Evolutionary conservation across 2,329 filamentous ascomycete genomes (phyloP).

Genomic region (Colletotrichum somersetense): DNA sequence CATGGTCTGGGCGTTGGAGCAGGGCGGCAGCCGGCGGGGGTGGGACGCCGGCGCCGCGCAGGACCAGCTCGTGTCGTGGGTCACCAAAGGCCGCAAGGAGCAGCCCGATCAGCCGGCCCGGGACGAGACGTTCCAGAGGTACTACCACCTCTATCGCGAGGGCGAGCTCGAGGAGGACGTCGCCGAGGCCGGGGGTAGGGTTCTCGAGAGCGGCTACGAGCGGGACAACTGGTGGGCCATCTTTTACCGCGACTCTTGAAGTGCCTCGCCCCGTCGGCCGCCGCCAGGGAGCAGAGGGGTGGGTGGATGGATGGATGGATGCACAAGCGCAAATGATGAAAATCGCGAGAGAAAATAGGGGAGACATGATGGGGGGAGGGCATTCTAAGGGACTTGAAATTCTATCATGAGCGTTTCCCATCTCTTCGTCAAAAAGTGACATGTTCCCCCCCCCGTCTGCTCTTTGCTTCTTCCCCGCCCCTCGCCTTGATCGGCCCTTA

Average conservation of each 20-base stretch:
- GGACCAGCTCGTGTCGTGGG: constrained; percentile 97
- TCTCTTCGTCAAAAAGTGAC: constrained; percentile 33
- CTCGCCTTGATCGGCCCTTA: not conserved
- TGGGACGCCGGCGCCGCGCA: constrained; percentile 89
- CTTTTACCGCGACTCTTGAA: constrained; percentile 48
- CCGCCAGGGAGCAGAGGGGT: too few relatives aligned
- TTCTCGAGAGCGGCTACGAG: constrained; percentile 89
- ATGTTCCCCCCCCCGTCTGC: constrained; percentile 7
- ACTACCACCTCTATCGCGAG: constrained; percentile 92
- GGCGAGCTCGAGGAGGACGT: constrained; percentile 90
- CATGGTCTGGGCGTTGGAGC: constrained; percentile 97
- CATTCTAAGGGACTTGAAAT: constrained; percentile 37
- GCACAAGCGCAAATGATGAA: not conserved
- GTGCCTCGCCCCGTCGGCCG: not conserved
- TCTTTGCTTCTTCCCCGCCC: not conserved
- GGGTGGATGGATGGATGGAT: not conserved
- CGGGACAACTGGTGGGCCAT: constrained; percentile 99
- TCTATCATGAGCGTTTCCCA: constrained; percentile 42
- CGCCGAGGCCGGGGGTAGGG: constrained; percentile 76
- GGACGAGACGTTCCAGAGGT: constrained; percentile 78
- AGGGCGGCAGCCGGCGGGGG: constrained; percentile 85
- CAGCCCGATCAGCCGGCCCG: constrained; percentile 15
- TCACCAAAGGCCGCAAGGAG: constrained; percentile 65
- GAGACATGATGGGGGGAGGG: not conserved
- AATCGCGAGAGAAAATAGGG: not conserved